phyloP scores from a whole-genome alignment of 257 asterid genomes.

The Cynanchum wilfordii region DNA sequence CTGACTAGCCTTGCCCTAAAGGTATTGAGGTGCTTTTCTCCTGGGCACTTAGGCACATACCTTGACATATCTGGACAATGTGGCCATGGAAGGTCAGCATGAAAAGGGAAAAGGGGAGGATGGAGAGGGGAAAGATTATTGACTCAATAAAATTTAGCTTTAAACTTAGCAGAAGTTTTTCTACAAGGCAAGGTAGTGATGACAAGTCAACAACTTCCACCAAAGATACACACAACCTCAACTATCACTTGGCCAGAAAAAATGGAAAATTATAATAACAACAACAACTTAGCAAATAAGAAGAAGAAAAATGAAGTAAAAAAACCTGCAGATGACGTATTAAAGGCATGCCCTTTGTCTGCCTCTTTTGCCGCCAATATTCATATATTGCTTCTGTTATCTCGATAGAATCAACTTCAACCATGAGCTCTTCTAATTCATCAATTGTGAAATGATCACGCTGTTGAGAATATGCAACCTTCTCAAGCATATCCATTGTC shows the following conservation, averaged over 20 bases:
- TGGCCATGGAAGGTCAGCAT: background rate
- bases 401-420: constrained; percentile 46
- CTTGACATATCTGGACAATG: background rate
- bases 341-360: constrained; percentile 69
- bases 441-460: constrained; percentile 55
- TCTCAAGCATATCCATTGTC: constrained; percentile 67
- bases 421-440: constrained; percentile 60
- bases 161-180: background rate
- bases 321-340: constrained; percentile 86
- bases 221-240: background rate
- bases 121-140: background rate
- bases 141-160: background rate
- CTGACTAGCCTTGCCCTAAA: too few relatives aligned
- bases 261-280: background rate
- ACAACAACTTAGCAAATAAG: background rate
- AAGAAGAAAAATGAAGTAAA: constrained; percentile 2
- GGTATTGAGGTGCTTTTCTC: too few relatives aligned
- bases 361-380: constrained; percentile 78
- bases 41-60: too few relatives aligned
- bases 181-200: background rate
- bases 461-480: constrained; percentile 58
- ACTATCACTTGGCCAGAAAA: background rate
- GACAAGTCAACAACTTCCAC: background rate
- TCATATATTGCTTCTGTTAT: constrained; percentile 49
- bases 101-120: background rate